Conservation (phyloP, 768 basidiomycete genomes). For the Asterophora lycoperdoides region DNA sequence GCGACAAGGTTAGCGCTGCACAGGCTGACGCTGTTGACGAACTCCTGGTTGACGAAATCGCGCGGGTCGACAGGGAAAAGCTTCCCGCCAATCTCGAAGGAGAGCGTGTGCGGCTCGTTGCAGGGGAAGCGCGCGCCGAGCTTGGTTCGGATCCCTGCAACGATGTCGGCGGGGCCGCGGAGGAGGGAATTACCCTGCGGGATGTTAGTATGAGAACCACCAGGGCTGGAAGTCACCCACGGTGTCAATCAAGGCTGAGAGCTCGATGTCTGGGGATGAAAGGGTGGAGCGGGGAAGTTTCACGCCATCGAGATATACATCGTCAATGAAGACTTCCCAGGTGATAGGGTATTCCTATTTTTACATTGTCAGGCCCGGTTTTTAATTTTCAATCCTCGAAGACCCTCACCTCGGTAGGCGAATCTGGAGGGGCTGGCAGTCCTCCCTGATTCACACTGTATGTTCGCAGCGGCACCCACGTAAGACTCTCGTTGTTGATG, state of each 20-base stretch:
- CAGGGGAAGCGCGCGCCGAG: slow-evolving; percentile 52
- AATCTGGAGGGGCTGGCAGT: slow-evolving; percentile 48
- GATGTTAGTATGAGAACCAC: neutral
- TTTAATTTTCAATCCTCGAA: neutral
- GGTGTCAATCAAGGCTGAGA: slow-evolving; percentile 71
- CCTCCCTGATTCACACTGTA: slow-evolving; percentile 54
- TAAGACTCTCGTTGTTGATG: slow-evolving; percentile 45
- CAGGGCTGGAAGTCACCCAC: slow-evolving; percentile 30
- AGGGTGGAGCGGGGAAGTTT: slow-evolving; percentile 54
- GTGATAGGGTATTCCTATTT: slow-evolving; percentile 57
- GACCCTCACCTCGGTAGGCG: slow-evolving; percentile 51
- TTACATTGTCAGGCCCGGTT: slow-evolving; percentile 6
- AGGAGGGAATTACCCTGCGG: slow-evolving; percentile 75
- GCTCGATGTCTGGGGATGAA: slow-evolving; percentile 41
- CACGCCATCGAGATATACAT: slow-evolving; percentile 65
- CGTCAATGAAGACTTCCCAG: slow-evolving; percentile 72
- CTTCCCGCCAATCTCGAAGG: slow-evolving; percentile 65
- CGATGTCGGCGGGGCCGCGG: slow-evolving; percentile 67
- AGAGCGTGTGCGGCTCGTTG: slow-evolving; percentile 53
- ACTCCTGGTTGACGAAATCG: slow-evolving; percentile 53
- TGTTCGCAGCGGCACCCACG: slow-evolving; percentile 60
- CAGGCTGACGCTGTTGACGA: slow-evolving; percentile 29
- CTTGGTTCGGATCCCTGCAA: slow-evolving; percentile 40
- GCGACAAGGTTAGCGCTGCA: slow-evolving; percentile 54
- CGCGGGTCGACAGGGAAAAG: slow-evolving; percentile 73